A percentile compares a stretch with the other conserved stretches of the same genome.
Conservation (phyloP, 2,329 filamentous ascomycete genomes). For the Cladosporium velox region DNA sequence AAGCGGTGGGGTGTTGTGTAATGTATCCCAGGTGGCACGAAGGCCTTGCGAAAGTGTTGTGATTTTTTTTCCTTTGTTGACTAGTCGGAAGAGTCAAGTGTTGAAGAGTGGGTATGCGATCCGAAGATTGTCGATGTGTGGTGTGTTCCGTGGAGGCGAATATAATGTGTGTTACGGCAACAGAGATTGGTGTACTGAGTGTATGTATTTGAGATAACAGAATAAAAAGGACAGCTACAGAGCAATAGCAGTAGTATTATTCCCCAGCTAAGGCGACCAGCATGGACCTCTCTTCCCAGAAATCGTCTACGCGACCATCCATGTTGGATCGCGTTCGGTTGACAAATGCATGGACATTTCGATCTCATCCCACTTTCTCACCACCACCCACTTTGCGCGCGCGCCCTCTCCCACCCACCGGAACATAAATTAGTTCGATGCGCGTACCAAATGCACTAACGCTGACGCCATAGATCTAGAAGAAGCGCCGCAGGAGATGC, state of each 20-base stretch:
- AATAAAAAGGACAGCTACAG: background rate
- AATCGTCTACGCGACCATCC: conserved; percentile 3
- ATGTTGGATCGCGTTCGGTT: background rate
- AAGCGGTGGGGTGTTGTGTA: background rate
- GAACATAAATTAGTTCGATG: conserved; percentile 15
- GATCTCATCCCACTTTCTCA: conserved; percentile 5
- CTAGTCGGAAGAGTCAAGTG: background rate
- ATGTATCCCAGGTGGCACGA: background rate
- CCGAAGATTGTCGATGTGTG: background rate
- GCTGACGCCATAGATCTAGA: conserved; percentile 20
- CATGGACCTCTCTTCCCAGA: background rate
- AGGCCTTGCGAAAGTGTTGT: background rate
- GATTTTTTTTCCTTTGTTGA: background rate
- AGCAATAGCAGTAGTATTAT: background rate
- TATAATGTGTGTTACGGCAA: too few species aligned
- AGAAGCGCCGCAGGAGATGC: background rate
- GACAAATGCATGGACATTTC: conserved; percentile 9
- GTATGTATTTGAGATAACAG: background rate
- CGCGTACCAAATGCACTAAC: conserved; percentile 14
- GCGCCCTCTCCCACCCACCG: conserved; percentile 5
- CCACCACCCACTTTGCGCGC: background rate
- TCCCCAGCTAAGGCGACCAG: background rate
- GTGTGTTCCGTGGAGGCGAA: background rate
- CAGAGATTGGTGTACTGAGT: background rate
- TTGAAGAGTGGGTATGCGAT: background rate